Evolutionary conservation across 768 basidiomycete genomes (phyloP).

Genomic region (Suillus alpinus): DNA sequence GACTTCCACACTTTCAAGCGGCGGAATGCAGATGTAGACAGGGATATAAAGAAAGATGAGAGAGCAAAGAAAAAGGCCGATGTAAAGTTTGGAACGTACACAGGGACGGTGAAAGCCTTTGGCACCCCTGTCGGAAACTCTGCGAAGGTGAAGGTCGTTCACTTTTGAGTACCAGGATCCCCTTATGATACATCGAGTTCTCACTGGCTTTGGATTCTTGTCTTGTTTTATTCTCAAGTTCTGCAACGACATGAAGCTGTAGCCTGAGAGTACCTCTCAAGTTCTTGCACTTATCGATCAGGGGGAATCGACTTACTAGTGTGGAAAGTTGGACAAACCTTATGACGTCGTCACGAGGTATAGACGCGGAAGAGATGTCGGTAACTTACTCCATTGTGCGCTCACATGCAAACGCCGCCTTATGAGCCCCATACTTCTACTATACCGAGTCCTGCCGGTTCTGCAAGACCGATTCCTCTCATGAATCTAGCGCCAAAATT

Average conservation of each 20-base stretch:
- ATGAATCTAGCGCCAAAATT: slow-evolving; percentile 41
- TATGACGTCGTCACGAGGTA: neutral
- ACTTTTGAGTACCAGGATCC: slow-evolving; percentile 34
- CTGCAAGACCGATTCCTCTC: neutral
- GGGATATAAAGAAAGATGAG: slow-evolving; percentile 51
- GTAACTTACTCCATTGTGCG: neutral
- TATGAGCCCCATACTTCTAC: neutral
- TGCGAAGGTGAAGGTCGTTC: slow-evolving; percentile 39
- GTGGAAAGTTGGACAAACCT: neutral
- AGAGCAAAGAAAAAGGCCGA: slow-evolving; percentile 40
- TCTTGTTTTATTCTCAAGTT: neutral
- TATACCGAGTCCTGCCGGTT: neutral
- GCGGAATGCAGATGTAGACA: slow-evolving; percentile 55
- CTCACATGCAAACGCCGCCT: neutral
- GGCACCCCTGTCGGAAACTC: slow-evolving; percentile 25
- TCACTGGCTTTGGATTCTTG: neutral
- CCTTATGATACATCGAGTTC: neutral
- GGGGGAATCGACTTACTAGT: neutral
- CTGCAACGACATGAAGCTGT: neutral
- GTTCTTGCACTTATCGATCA: neutral
- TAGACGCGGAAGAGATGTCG: neutral
- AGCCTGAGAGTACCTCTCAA: neutral
- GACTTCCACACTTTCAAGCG: slow-evolving; percentile 86
- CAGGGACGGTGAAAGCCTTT: slow-evolving; percentile 37
- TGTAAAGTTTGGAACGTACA: slow-evolving; percentile 43